Evolutionary conservation across 352 stramenopile species (phyloP), one percentile per base, ranked within the genome.

Genomic region (Blastocystis sp.): DNA sequence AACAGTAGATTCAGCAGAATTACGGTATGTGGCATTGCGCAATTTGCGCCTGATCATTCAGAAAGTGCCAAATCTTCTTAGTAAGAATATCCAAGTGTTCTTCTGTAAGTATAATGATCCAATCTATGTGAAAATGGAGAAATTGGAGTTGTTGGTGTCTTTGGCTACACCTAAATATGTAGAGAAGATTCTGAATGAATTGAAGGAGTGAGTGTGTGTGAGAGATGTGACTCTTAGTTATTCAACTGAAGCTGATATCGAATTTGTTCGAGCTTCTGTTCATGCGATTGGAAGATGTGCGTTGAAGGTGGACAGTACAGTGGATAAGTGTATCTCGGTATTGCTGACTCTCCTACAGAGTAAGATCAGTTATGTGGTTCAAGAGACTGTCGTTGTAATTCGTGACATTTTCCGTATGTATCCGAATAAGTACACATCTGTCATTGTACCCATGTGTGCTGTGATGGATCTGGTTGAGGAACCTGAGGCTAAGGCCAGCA

Each of bases 101-200:
- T 99, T 99, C 88, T 98, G 96, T 93, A 98, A 98, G 91, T 99
- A 99, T 92, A 99, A 99, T 91, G 96, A 99, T 91, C 96, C 96
- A 63, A 63, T 95, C 88, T 97, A 96, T 89, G 93, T 97, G 65
- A 96, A 97, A 91, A 98, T 99, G 95, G 96, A 99, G 90, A 99
- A 99, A 89, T 91, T 99, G 12, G 96, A 99, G 90, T 98, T 98
- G 87, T 98, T 99, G 78, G 98, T 99, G 77, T 96, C 96, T 29
- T 90, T 99, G 0, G 95, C 97, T 5, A 96, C 92, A 16, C 95
- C 98, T 88, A 92, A 93, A 66, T 98, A 98, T 91, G 95, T 98
- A 89, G 96, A 99, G 88, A 95, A 98, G 90, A 93, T 94, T 86
- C 91, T 99, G 58, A 91, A 98, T 4, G 96, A 98, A 90, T 93